Evolutionary conservation across 768 basidiomycete species (phyloP).

Genomic region (Roridomyces roridus): DNA sequence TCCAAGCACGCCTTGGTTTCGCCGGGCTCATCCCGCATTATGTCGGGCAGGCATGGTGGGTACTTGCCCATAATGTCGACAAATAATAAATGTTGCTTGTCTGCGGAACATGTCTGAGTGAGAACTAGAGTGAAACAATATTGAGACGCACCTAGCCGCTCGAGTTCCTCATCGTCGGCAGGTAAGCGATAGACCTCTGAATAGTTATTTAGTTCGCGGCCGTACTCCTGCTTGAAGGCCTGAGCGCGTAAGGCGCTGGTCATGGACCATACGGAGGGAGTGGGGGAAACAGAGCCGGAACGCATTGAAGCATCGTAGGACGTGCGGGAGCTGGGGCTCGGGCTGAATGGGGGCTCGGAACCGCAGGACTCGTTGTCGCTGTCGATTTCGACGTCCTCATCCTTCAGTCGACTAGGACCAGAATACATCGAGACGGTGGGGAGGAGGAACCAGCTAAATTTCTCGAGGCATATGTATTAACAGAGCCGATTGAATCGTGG

Average conservation of each 20-base stretch:
- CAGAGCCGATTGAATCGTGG: background rate
- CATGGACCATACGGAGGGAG: conserved; percentile 72
- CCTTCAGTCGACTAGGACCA: conserved; percentile 19
- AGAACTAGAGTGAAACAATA: background rate
- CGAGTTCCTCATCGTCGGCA: conserved; percentile 79
- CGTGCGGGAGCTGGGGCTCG: conserved; percentile 55
- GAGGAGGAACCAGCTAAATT: background rate
- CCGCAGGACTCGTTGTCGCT: conserved; percentile 52
- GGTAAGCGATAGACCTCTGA: conserved; percentile 82
- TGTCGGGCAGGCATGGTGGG: conserved; percentile 57
- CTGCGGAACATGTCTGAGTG: conserved; percentile 45
- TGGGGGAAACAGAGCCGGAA: conserved; percentile 68
- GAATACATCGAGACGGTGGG: conserved; percentile 5
- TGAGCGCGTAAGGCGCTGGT: conserved; percentile 66
- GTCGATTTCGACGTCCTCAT: conserved; percentile 50
- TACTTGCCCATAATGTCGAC: conserved; percentile 72
- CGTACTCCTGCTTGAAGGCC: conserved; percentile 69
- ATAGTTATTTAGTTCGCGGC: conserved; percentile 75
- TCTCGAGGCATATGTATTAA: conserved; percentile 16
- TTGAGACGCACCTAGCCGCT: conserved; percentile 61
- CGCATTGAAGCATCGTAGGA: conserved; percentile 67
- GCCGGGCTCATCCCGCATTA: conserved; percentile 67
- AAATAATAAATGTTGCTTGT: conserved; percentile 72
- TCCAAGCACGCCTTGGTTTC: conserved; percentile 71
- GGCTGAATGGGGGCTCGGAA: conserved; percentile 46